These are phyloP conservation scores for Gossypium thurberi DNA, from an alignment of 345 rosid genomes.

Conservation along the genomic window DNA sequence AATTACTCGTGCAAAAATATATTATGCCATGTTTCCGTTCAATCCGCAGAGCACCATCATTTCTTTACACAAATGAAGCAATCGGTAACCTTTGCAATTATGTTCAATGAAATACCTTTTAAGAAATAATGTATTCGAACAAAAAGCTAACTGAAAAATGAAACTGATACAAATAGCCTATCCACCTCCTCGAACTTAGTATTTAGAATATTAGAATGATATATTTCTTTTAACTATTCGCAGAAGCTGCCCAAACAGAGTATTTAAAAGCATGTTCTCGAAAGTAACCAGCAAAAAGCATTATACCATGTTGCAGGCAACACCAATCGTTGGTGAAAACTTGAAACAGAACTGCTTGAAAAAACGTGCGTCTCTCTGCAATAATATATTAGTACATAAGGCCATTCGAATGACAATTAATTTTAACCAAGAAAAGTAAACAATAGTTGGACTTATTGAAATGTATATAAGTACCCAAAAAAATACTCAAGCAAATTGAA, in stretches of 20 bases:
- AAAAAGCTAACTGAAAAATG: conserved; percentile 2
- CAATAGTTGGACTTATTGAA: neutral
- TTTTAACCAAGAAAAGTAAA: neutral
- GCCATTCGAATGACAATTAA: conserved; percentile 1
- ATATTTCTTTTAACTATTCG: neutral
- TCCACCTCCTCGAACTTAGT: neutral
- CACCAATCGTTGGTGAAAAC: conserved; percentile 54
- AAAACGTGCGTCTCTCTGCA: conserved; percentile 53
- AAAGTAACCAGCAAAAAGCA: neutral
- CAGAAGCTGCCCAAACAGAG: neutral
- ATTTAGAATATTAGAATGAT: neutral
- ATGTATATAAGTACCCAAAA: neutral
- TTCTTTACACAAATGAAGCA: neutral
- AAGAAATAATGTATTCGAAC: neutral
- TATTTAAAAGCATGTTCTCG: neutral
- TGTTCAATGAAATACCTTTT: neutral
- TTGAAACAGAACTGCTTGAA: conserved; percentile 64
- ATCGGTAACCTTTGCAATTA: neutral
- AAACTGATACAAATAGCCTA: neutral
- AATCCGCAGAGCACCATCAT: neutral
- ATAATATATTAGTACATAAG: conserved; percentile 7
- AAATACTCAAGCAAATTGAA: neutral
- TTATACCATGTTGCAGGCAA: conserved; percentile 72
- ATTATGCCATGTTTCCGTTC: neutral
- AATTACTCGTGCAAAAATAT: neutral